Conservation (phyloP, 768 basidiomycete genomes). For the Boletellus ananiceps region DNA sequence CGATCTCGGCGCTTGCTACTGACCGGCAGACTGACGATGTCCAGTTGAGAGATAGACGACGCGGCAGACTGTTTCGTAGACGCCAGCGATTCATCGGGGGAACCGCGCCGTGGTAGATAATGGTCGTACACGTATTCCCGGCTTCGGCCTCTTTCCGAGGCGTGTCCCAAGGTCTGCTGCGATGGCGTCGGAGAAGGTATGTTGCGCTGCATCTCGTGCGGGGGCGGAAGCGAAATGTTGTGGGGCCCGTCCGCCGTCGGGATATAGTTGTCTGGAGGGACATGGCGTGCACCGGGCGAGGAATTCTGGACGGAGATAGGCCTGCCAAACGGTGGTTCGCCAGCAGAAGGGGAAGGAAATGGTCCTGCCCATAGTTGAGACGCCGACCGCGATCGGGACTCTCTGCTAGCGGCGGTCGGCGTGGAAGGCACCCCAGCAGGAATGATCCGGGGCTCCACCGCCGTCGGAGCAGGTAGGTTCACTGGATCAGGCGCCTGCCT, state of each 20-base stretch:
- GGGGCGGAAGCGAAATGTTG: constrained; percentile 45
- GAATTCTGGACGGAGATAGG: constrained; percentile 23
- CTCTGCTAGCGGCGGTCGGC: constrained; percentile 10
- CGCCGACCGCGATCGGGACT: constrained; percentile 14
- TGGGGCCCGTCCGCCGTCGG: constrained; percentile 39
- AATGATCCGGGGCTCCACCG: constrained; percentile 15
- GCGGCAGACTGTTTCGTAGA: constrained; percentile 27
- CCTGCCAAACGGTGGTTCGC: constrained; percentile 8
- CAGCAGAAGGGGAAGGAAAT: neutral
- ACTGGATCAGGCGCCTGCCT: constrained; percentile 14
- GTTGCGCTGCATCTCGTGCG: constrained; percentile 40
- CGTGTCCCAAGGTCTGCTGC: constrained; percentile 17
- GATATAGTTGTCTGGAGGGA: constrained; percentile 49
- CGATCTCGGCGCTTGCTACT: constrained; percentile 20
- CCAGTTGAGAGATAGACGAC: constrained; percentile 32
- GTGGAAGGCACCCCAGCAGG: constrained; percentile 6
- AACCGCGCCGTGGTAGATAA: constrained; percentile 19
- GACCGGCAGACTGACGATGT: constrained; percentile 27
- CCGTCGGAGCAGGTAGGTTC: neutral
- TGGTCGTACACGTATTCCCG: constrained; percentile 25
- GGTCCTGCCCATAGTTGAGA: constrained; percentile 16
- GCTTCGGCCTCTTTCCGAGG: constrained; percentile 17
- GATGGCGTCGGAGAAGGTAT: constrained; percentile 29
- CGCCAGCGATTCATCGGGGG: constrained; percentile 28
- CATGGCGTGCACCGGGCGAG: constrained; percentile 8